These are phyloP conservation scores for Lizonia empirigonia DNA, from an alignment of 2,329 filamentous ascomycete species.

Conservation along the genomic window DNA sequence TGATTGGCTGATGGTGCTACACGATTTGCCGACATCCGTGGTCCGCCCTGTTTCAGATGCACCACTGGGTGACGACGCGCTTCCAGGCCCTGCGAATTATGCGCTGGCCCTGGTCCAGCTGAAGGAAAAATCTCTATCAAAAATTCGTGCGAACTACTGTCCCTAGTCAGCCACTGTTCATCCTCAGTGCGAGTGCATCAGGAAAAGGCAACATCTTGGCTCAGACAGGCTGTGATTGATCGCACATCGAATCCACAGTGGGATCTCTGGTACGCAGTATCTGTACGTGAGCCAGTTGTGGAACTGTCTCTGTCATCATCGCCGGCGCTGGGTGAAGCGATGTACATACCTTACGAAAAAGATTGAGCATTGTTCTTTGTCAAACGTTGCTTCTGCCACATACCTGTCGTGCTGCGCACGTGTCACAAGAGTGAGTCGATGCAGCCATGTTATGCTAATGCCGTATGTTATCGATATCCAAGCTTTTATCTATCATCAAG, in stretches of 20 bases:
- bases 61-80: conserved; percentile 12
- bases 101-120: conserved; percentile 3
- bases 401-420: not conserved
- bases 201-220: not conserved
- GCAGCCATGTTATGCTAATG: conserved; percentile 7
- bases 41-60: conserved; percentile 14
- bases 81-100: conserved; percentile 4
- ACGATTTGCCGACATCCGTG: conserved; percentile 10
- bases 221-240: conserved; percentile 5
- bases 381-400: no score
- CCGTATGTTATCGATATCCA: conserved; percentile 15
- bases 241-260: conserved; percentile 18
- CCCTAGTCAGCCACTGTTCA: not conserved
- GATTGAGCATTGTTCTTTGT: not conserved
- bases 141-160: conserved; percentile 1
- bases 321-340: not conserved
- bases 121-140: not conserved
- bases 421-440: not conserved
- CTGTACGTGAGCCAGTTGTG: conserved; percentile 18
- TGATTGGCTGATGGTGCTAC: conserved; percentile 3
- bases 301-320: conserved; percentile 15
- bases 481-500: conserved; percentile 30
- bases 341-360: conserved; percentile 4
- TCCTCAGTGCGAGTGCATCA: not conserved
- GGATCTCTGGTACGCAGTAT: conserved; percentile 34